Evolutionary conservation across 352 stramenopile species (phyloP).

Genomic region (Pythium graminicola): DNA sequence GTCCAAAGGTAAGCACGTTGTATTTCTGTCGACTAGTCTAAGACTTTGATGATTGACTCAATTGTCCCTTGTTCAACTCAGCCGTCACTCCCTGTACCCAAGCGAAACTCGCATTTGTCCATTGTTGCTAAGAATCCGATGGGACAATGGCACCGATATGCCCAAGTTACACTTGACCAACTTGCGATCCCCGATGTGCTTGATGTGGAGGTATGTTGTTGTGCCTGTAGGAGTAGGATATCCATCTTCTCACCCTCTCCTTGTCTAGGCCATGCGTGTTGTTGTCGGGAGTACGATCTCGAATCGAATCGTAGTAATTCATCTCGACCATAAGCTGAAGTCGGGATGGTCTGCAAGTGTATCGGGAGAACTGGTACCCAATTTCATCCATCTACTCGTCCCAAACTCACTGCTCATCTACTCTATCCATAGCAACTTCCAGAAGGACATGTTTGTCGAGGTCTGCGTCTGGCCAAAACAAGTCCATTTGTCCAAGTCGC

Average conservation of each 20-base stretch:
- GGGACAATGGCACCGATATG: conserved; percentile 7
- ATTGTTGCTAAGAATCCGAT: neutral
- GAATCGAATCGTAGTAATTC: conserved; percentile 27
- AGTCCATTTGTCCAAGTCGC: conserved; percentile 49
- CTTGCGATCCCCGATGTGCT: conserved; percentile 24
- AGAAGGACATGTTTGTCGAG: conserved; percentile 37
- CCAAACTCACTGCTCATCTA: neutral
- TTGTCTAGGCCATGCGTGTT: conserved; percentile 26
- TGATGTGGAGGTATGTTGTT: conserved; percentile 31
- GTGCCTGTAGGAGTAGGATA: too few species aligned
- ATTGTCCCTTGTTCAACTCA: neutral
- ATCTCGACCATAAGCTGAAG: conserved; percentile 27
- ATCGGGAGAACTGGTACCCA: conserved; percentile 38
- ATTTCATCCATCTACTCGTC: neutral
- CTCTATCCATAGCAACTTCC: conserved; percentile 32
- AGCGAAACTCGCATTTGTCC: conserved; percentile 3
- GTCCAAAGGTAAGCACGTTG: conserved; percentile 3
- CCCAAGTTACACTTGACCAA: conserved; percentile 4
- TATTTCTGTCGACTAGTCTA: neutral
- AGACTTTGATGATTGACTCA: neutral
- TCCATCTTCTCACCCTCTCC: neutral
- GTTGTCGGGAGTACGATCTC: conserved; percentile 42
- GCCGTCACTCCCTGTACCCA: neutral
- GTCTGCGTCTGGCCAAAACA: conserved; percentile 30
- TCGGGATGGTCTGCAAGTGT: conserved; percentile 28